Base-by-base conservation (phyloP, 768 basidiomycete species). In the Lyophyllum semitale region DNA sequence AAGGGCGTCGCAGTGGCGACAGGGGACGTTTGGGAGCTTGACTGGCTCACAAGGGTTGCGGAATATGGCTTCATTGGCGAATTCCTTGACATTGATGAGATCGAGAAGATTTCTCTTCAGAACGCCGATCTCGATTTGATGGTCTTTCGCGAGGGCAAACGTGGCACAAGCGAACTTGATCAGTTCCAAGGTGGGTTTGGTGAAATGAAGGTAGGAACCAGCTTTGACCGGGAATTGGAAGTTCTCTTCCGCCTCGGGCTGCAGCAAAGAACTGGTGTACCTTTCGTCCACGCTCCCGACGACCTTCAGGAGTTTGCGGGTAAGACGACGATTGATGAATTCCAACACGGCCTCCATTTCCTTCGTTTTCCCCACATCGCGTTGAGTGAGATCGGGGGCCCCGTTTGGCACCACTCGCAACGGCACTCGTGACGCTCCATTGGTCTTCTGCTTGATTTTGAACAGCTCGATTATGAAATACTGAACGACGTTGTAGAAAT, bases 41-140 rank as follows among this genome's bases (percentile, higher is more conserved):
- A 96, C 79, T 8, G 91, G 84, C 66, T 93, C 88, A 73, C 95
- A 98, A 0, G 95, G 95, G 67, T 97, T 97, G 50, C 84, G 84
- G 79, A 95, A 99, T 1, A 79, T 70, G 3, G 95, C 95, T 47
- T 95, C 91, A 49, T 75, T 74, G 7, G 93, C 85, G 63, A 96
- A 98, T 69, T 97, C 94, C 46, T 88, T 84, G 33, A 96, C 79
- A 11, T 88, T 86, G 35, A 95, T 82, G 44, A 98, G 75, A 58
- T 98, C 95, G 51, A 99, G 82, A 13, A 96, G 73, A 67, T 88
- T 98, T 33, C 93, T 85, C 71, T 91, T 92, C 60, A 99, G 72
- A 13, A 99, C 74, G 15, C 93, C 92, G 15, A 97, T 83, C 66
- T 99, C 95, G 54, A 93, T 84, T 23, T 83, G 81, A 59, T 87